Percentiles rank a stretch among this genome's conserved stretches.
Evolutionary conservation across 108 stramenopile species (phyloP).

Genomic region (Fragilaria crotonensis): DNA sequence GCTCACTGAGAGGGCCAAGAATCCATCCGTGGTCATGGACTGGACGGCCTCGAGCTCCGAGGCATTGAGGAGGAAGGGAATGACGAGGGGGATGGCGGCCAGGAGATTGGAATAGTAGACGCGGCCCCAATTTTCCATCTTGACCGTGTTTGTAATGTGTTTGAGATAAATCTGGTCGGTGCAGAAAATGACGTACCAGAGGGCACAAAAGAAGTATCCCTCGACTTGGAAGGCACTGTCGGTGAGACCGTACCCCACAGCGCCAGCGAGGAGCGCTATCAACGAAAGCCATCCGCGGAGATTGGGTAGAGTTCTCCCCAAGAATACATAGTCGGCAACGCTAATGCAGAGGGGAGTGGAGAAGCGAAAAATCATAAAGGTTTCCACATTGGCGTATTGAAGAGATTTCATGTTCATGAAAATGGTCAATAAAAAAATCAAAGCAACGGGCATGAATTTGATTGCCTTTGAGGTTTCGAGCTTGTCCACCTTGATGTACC

Average conservation of each 20-base stretch:
- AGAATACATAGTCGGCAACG: constrained; percentile 63
- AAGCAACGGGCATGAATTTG: constrained; percentile 65
- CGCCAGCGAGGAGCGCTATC: constrained; percentile 49
- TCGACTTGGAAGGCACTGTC: constrained; percentile 45
- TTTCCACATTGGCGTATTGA: constrained; percentile 83
- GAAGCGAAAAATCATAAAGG: constrained; percentile 87
- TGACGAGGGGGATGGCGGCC: constrained; percentile 38
- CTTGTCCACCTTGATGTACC: constrained; percentile 44
- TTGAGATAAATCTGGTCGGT: constrained; percentile 64
- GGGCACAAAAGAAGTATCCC: constrained; percentile 42
- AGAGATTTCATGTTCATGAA: constrained; percentile 81
- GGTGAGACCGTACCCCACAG: constrained; percentile 66
- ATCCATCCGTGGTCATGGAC: constrained; percentile 16
- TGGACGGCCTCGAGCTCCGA: constrained; percentile 35
- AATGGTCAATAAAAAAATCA: constrained; percentile 70
- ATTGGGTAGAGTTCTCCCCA: constrained; percentile 82
- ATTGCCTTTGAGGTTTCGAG: constrained; percentile 55
- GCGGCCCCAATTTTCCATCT: constrained; percentile 66
- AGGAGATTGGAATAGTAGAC: constrained; percentile 62
- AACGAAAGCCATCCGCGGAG: constrained; percentile 55
- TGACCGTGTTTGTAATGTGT: constrained; percentile 57
- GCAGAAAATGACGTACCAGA: constrained; percentile 54
- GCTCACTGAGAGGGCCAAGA: constrained; percentile 32
- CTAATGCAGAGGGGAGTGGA: constrained; percentile 73
- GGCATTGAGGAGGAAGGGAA: constrained; percentile 28